Percentiles rank a stretch among this genome's conserved stretches.
Conservation (phyloP, 2,329 filamentous ascomycete genomes). For the Aspergillus versicolor region DNA sequence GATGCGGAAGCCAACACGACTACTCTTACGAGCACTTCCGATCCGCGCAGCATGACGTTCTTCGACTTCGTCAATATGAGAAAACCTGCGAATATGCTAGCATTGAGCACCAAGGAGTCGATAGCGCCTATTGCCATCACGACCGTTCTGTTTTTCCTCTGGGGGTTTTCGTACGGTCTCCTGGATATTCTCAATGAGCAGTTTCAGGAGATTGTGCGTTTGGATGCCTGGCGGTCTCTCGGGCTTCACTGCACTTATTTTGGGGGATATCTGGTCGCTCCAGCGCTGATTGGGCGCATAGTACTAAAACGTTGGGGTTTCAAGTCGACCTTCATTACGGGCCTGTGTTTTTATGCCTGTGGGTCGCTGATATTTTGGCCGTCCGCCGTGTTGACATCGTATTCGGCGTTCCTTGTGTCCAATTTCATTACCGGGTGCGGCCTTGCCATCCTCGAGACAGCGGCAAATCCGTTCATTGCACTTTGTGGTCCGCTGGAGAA, state of each 20-base stretch:
- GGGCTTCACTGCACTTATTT: constrained; percentile 62
- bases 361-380: constrained; percentile 65
- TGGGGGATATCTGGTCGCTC: constrained; percentile 57
- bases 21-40: constrained; percentile 35
- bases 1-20: constrained; percentile 40
- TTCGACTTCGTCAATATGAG: constrained; percentile 64
- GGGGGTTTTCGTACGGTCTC: constrained; percentile 88
- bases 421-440: constrained; percentile 64
- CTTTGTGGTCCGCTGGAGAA: constrained; percentile 62
- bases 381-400: constrained; percentile 61
- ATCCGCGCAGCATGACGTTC: constrained; percentile 47
- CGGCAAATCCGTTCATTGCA: constrained; percentile 62
- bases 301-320: constrained; percentile 61
- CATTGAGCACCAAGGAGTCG: constrained; percentile 58
- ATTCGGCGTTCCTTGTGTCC: constrained; percentile 59
- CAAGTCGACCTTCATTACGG: constrained; percentile 61
- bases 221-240: constrained; percentile 34
- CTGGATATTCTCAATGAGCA: constrained; percentile 74
- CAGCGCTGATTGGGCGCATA: constrained; percentile 54
- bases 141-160: constrained; percentile 79
- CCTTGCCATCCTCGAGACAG: constrained; percentile 59
- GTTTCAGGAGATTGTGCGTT: constrained; percentile 53
- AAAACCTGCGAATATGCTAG: constrained; percentile 57
- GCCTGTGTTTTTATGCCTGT: constrained; percentile 62
- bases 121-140: constrained; percentile 63